phyloP scores from a whole-genome alignment of 139 green algal genomes.

The Chlorella sorokiniana region DNA sequence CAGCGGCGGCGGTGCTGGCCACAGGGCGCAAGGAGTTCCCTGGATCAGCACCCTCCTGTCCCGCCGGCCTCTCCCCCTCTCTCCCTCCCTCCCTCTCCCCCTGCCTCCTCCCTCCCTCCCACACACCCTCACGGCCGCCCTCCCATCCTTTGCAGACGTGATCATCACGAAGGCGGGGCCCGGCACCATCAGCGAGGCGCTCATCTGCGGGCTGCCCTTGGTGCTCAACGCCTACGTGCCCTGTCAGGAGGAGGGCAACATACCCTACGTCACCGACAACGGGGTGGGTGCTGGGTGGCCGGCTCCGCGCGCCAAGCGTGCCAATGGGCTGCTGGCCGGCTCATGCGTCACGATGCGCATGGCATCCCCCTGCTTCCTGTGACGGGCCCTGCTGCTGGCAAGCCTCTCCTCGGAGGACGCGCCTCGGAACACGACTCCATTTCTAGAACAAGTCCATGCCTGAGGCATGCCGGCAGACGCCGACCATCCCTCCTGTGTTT shows the following conservation, averaged over 20 bases:
- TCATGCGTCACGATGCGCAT: too few species aligned
- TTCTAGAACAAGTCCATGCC: too few species aligned
- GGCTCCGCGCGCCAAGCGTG: background rate
- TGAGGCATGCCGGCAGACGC: too few species aligned
- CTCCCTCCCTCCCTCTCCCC: background rate
- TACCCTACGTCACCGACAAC: conserved; percentile 87
- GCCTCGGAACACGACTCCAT: too few species aligned
- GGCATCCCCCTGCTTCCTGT: too few species aligned
- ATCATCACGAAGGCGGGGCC: conserved; percentile 88
- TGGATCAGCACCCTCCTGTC: too few species aligned
- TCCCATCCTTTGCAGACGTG: conserved; percentile 48
- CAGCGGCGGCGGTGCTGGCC: too few species aligned
- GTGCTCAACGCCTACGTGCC: conserved; percentile 96
- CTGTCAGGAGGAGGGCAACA: conserved; percentile 97
- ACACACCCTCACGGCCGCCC: background rate
- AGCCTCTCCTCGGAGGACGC: too few species aligned
- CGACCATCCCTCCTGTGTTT: too few species aligned
- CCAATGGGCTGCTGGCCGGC: background rate
- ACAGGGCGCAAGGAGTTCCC: too few species aligned
- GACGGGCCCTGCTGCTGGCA: too few species aligned
- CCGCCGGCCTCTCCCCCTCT: background rate
- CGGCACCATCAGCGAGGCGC: conserved; percentile 95
- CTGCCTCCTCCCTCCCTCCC: background rate
- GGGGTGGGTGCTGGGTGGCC: conserved; percentile 5
- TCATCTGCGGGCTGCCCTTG: conserved; percentile 94